These are phyloP conservation scores for Hyparrhenia diplandra DNA, from an alignment of 176 grass and related monocot genomes.

Conservation along the genomic window DNA sequence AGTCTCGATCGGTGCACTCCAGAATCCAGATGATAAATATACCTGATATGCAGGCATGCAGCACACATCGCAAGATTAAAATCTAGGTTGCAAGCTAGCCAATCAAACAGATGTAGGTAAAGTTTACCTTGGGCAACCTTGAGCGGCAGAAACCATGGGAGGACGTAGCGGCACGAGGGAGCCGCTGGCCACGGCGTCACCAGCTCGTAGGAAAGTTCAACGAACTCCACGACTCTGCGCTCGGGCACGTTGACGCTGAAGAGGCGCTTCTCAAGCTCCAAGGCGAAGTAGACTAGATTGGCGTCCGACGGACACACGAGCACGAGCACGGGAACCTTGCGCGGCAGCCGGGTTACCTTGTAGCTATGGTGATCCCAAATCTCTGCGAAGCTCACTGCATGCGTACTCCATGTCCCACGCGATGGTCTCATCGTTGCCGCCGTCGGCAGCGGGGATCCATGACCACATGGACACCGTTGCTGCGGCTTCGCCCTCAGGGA, in stretches of 20 bases:
- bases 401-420: neutral
- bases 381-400: neutral
- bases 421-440: too few species aligned
- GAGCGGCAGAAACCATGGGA: too few species aligned
- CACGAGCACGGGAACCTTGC: neutral
- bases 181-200: too few species aligned
- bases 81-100: neutral
- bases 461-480: neutral
- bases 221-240: neutral
- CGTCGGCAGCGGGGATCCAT: neutral
- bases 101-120: neutral
- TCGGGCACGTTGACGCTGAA: neutral
- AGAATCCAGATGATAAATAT: too few species aligned
- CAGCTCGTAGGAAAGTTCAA: neutral
- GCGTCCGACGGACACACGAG: neutral
- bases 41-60: neutral
- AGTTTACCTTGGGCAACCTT: too few species aligned
- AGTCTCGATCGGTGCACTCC: too few species aligned
- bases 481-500: neutral
- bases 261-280: neutral
- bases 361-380: slow-evolving; percentile 5
- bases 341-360: neutral
- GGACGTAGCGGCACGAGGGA: too few species aligned
- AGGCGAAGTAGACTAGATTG: neutral
- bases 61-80: neutral